Evolutionary conservation across 192 early-diverging fungal species (phyloP).

Genomic region (Coemansia sp.): DNA sequence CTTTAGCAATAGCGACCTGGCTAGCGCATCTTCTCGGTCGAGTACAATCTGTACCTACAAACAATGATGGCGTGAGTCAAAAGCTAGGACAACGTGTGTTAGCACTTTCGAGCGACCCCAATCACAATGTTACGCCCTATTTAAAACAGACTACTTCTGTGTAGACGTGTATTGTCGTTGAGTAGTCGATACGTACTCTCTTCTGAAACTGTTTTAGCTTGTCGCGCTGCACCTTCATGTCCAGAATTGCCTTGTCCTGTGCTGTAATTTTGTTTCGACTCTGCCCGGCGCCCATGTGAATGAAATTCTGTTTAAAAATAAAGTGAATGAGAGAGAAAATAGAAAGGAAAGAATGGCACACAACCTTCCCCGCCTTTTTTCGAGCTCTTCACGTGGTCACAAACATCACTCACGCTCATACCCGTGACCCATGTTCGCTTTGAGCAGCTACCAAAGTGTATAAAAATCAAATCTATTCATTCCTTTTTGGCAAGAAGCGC

Average conservation of each 20-base stretch:
- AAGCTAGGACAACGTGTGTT: too few species aligned
- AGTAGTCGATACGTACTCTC: slow-evolving; percentile 55
- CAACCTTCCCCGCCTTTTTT: neutral
- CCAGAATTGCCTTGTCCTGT: slow-evolving; percentile 91
- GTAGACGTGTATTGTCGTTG: too few species aligned
- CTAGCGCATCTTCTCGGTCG: slow-evolving; percentile 77
- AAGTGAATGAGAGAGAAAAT: neutral
- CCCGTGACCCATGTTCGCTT: too few species aligned
- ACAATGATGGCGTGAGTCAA: neutral
- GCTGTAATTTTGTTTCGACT: slow-evolving; percentile 70
- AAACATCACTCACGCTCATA: too few species aligned
- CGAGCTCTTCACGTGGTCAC: too few species aligned
- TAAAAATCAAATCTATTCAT: neutral
- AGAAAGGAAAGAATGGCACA: neutral
- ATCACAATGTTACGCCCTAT: too few species aligned
- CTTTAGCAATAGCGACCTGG: slow-evolving; percentile 68
- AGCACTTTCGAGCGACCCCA: too few species aligned
- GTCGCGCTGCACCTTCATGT: slow-evolving; percentile 95
- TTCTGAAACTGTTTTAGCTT: slow-evolving; percentile 90
- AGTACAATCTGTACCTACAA: slow-evolving; percentile 71
- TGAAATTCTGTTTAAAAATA: neutral
- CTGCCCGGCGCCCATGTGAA: slow-evolving; percentile 50
- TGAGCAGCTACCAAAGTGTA: too few species aligned
- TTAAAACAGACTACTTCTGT: too few species aligned
- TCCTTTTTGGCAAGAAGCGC: slow-evolving; percentile 37